These are phyloP conservation scores for Entonaema liquescens DNA, from an alignment of 495 filamentous ascomycete species.

Conservation along the genomic window DNA sequence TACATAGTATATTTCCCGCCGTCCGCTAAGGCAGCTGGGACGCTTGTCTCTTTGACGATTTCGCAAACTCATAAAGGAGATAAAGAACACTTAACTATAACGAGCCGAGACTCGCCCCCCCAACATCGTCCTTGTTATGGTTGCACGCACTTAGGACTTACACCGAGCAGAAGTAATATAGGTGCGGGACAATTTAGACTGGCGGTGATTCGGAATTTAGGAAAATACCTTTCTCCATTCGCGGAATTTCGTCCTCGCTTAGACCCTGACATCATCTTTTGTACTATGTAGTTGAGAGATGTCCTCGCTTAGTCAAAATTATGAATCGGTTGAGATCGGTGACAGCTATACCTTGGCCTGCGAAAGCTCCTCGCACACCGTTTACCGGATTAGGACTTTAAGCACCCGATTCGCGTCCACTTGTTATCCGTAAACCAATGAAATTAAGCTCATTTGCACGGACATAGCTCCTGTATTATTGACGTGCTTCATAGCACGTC, in stretches of 20 bases:
- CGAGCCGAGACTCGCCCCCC: constrained; percentile 9
- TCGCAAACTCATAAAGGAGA: neutral
- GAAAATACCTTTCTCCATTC: constrained; percentile 21
- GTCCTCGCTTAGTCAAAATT: neutral
- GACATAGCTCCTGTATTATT: neutral
- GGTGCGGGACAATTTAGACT: constrained; percentile 19
- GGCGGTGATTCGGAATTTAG: constrained; percentile 32
- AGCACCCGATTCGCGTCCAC: neutral
- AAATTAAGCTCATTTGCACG: neutral
- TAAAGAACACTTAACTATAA: neutral
- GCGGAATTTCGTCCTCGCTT: constrained; percentile 4
- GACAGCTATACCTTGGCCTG: neutral
- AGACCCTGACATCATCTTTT: constrained; percentile 27
- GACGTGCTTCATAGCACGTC: neutral
- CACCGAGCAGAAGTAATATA: constrained; percentile 9
- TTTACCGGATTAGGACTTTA: neutral
- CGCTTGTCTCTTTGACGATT: neutral
- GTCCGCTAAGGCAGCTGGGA: neutral
- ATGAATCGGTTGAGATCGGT: too few relatives aligned
- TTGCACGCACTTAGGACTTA: neutral
- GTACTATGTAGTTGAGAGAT: neutral
- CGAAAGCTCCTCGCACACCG: neutral
- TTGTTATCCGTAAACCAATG: neutral
- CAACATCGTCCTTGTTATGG: neutral
- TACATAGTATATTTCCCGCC: neutral